Evolutionary conservation across 2,329 filamentous ascomycete genomes (phyloP).

Genomic region (Colletotrichum sp.): DNA sequence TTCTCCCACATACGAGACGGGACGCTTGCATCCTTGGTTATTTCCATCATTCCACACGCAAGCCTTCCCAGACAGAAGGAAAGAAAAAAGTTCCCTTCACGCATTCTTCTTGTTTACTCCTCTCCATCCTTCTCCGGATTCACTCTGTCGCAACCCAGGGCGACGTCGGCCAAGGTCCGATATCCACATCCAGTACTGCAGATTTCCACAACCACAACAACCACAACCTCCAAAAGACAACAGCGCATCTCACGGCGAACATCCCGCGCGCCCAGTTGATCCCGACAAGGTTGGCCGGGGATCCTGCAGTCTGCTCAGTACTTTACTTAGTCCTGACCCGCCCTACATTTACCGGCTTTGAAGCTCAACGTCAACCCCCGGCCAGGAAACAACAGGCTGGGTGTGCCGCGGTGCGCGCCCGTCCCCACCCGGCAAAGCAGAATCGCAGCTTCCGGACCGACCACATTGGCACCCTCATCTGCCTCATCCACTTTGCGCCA

Average conservation of each 20-base stretch:
- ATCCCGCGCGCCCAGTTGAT: neutral
- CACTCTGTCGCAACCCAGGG: neutral
- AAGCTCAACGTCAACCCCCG: neutral
- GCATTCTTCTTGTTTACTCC: neutral
- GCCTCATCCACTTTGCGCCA: conserved; percentile 14
- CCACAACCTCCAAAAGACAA: neutral
- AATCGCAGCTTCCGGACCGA: conserved; percentile 14
- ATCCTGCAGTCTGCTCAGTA: neutral
- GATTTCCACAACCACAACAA: neutral
- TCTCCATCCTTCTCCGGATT: neutral
- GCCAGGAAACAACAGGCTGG: neutral
- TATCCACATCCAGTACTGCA: neutral
- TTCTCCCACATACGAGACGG: neutral
- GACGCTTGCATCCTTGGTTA: neutral
- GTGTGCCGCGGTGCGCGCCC: conserved; percentile 10
- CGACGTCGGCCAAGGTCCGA: conserved; percentile 4
- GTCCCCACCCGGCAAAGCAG: conserved; percentile 12
- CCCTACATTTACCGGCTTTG: neutral
- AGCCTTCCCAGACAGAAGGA: neutral
- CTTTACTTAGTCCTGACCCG: neutral
- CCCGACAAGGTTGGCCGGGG: neutral
- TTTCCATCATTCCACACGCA: neutral
- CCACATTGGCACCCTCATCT: neutral
- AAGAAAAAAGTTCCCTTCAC: neutral
- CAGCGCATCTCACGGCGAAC: neutral